phyloP scores from a whole-genome alignment of 1,284 basidiomycete genomes.

The Gomphus bonarii region DNA sequence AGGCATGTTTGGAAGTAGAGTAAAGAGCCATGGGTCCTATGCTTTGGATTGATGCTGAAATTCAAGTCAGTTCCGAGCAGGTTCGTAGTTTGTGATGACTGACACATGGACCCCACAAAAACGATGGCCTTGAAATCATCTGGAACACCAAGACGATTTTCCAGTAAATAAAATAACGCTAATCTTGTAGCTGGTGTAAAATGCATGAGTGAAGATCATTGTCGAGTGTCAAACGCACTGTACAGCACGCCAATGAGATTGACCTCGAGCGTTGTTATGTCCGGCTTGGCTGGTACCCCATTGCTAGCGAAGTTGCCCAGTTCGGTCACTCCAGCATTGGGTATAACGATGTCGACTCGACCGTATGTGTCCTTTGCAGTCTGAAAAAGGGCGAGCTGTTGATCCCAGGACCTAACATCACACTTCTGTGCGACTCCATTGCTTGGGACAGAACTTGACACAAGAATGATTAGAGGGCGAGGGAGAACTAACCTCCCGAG shows the following conservation, averaged over 20 bases:
- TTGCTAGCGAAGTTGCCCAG: conserved; percentile 24
- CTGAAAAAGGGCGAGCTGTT: conserved; percentile 44
- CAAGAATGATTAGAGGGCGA: neutral
- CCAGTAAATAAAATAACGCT: conserved; percentile 37
- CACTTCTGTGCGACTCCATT: conserved; percentile 33
- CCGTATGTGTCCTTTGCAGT: conserved; percentile 35
- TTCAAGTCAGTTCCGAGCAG: conserved; percentile 5
- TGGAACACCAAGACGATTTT: conserved; percentile 17
- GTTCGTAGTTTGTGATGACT: conserved; percentile 9
- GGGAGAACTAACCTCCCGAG: conserved; percentile 34
- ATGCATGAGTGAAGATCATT: neutral
- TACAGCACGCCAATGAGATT: conserved; percentile 43
- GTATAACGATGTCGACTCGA: conserved; percentile 42
- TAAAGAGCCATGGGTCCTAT: conserved; percentile 36
- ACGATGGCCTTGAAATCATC: conserved; percentile 36
- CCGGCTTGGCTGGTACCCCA: conserved; percentile 35
- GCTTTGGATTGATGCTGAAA: conserved; percentile 38
- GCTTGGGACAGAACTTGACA: conserved; percentile 21
- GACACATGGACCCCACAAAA: conserved; percentile 46
- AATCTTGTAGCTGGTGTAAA: conserved; percentile 33
- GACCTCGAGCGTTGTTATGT: conserved; percentile 36
- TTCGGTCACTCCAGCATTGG: conserved; percentile 48
- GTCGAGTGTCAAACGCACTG: conserved; percentile 25
- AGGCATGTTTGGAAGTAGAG: conserved; percentile 39
- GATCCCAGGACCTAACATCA: conserved; percentile 46